Percentiles rank a stretch among this genome's conserved stretches.
phyloP scores from a whole-genome alignment of 2,329 filamentous ascomycete genomes.

The Sarocladiaceae sp. region DNA sequence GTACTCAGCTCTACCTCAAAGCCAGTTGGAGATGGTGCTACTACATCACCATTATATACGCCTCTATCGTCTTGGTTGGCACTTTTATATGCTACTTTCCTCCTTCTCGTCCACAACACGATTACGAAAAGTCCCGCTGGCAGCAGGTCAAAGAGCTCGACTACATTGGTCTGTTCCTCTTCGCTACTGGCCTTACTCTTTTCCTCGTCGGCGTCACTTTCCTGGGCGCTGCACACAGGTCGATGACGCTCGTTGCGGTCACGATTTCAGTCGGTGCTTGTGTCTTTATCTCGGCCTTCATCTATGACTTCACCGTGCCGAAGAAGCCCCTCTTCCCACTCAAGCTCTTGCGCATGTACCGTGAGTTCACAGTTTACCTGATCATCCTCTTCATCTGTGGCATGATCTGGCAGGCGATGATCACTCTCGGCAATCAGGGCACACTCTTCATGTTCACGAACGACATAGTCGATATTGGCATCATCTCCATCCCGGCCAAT shows the following conservation, averaged over 20 bases:
- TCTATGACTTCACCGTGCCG: constrained; percentile 3
- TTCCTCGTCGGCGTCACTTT: constrained; percentile 1
- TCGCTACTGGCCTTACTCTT: constrained; percentile 1
- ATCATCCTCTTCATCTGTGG: constrained; percentile 1
- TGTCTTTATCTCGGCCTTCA: background rate
- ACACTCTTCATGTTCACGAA: constrained; percentile 9
- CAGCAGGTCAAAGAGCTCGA: constrained; percentile 8
- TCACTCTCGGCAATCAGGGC: constrained; percentile 6
- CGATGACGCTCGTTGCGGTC: background rate
- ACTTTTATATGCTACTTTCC: constrained; percentile 7
- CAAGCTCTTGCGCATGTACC: constrained; percentile 8
- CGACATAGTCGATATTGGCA: constrained; percentile 4
- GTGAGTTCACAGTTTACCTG: constrained; percentile 4
- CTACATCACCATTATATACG: constrained; percentile 6
- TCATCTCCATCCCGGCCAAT: constrained; percentile 4
- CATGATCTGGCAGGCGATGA: constrained; percentile 4
- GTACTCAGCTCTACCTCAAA: constrained; percentile 4
- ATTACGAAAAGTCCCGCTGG: constrained; percentile 5
- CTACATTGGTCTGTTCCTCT: constrained; percentile 7
- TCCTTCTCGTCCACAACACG: constrained; percentile 1
- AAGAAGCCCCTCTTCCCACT: constrained; percentile 1
- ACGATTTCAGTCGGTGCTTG: background rate
- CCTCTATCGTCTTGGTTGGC: background rate
- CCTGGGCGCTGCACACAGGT: background rate
- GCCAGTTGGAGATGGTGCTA: constrained; percentile 2